Evolutionary conservation across 225 moss, liverwort and hornwort genomes (phyloP).

Genomic region (Marchantia polymorpha): DNA sequence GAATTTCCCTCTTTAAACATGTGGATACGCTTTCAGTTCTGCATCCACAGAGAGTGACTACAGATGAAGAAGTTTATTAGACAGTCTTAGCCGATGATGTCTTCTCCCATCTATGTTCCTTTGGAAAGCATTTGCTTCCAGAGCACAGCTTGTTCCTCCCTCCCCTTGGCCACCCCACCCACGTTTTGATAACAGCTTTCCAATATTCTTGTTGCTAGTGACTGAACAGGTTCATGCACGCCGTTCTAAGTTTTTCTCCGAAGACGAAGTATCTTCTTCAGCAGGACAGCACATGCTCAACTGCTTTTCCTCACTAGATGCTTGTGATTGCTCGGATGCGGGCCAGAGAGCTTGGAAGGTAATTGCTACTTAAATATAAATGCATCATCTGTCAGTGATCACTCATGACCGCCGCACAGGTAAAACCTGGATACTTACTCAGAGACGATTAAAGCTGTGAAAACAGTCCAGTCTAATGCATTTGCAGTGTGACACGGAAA

Average conservation of each 20-base stretch:
- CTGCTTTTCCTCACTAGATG: slow-evolving; percentile 20
- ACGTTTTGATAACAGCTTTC: no score
- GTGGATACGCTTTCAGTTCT: no score
- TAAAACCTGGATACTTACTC: background rate
- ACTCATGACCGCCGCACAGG: background rate
- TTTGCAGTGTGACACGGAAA: background rate
- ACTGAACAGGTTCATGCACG: slow-evolving; percentile 27
- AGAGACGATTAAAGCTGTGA: background rate
- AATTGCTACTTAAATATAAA: background rate
- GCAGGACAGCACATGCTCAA: slow-evolving; percentile 9
- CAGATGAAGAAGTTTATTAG: no score
- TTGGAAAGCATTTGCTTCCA: no score
- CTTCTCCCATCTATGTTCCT: no score
- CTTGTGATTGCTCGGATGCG: slow-evolving; percentile 17
- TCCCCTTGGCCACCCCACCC: no score
- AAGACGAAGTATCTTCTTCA: slow-evolving; percentile 6
- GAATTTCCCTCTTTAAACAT: no score
- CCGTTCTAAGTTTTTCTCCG: slow-evolving; percentile 21
- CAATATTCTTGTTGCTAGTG: no score
- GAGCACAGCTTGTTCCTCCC: no score
- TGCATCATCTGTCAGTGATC: background rate
- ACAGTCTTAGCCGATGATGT: no score
- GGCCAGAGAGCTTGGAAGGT: slow-evolving; percentile 36
- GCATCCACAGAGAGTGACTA: no score
- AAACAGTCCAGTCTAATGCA: background rate